Conservation (phyloP, 1,284 basidiomycete genomes). For the Cutaneotrichosporon sp. region DNA sequence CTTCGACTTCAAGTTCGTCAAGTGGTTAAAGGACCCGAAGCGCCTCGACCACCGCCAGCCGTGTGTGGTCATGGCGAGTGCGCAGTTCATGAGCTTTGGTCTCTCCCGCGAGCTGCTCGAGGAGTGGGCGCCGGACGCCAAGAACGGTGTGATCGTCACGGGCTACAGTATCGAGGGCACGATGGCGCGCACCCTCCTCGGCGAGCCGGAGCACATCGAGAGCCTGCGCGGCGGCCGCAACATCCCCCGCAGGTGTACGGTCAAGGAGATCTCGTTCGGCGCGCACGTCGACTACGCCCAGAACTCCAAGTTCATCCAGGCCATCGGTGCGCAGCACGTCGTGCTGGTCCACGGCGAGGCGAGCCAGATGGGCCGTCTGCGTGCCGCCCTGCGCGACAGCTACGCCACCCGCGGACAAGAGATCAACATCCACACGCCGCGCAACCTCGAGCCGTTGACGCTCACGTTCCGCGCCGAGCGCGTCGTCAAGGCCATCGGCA, state of each 20-base stretch:
- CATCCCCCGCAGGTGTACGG: conserved; percentile 87
- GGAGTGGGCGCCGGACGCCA: conserved; percentile 92
- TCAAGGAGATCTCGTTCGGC: conserved; percentile 97
- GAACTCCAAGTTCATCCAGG: conserved; percentile 95
- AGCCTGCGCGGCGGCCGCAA: conserved; percentile 70
- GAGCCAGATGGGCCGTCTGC: conserved; percentile 88
- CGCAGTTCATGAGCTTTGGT: conserved; percentile 91
- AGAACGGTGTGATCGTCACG: conserved; percentile 93
- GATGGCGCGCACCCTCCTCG: conserved; percentile 64
- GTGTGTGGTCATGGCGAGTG: conserved; percentile 94
- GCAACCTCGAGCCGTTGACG: conserved; percentile 86
- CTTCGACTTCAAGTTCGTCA: conserved; percentile 87
- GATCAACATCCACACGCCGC: conserved; percentile 93
- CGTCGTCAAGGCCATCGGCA: conserved; percentile 95
- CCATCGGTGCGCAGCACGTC: conserved; percentile 90
- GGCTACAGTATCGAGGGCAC: conserved; percentile 98
- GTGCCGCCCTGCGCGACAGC: conserved; percentile 81
- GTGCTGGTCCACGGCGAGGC: conserved; percentile 97
- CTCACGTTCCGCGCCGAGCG: conserved; percentile 91
- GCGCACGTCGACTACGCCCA: conserved; percentile 98
- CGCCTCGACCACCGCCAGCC: conserved; percentile 59
- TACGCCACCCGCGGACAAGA: conserved; percentile 93
- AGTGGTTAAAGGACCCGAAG: conserved; percentile 53
- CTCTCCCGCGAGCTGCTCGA: conserved; percentile 92
- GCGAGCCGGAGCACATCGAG: conserved; percentile 51